phyloP scores from a whole-genome alignment of 805 yeast species.

The Kurtzmaniella cleridarum region DNA sequence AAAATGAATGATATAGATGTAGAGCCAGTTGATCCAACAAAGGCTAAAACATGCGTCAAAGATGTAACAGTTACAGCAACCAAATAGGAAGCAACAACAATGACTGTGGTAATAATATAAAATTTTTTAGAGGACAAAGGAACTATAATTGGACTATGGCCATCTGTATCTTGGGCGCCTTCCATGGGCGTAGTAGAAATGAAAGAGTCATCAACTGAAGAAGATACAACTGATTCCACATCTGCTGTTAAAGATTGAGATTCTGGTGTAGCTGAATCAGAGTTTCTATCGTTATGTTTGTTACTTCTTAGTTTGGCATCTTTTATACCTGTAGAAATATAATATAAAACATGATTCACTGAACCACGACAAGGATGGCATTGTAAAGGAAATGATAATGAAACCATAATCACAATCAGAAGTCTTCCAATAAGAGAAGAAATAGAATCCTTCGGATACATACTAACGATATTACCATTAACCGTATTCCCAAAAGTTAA shows the following conservation, averaged over 20 bases:
- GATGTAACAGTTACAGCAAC: conserved; percentile 57
- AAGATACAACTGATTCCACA: conserved; percentile 14
- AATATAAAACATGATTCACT: conserved; percentile 57
- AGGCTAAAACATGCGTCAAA: conserved; percentile 62
- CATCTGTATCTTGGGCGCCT: conserved; percentile 42
- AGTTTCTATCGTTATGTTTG: conserved; percentile 14
- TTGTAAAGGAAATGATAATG: conserved; percentile 72
- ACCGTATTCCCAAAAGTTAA: conserved; percentile 65
- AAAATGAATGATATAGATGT: conserved; percentile 72
- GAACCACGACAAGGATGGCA: conserved; percentile 80
- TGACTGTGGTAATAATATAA: conserved; percentile 40
- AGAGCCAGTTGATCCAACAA: conserved; percentile 82
- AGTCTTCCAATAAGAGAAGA: conserved; percentile 52
- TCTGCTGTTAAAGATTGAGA: conserved; percentile 25
- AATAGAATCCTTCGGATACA: conserved; percentile 52
- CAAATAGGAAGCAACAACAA: conserved; percentile 45
- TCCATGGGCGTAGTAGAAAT: conserved; percentile 42
- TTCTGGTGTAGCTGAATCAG: conserved; percentile 24
- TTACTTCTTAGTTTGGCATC: conserved; percentile 16
- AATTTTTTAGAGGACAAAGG: conserved; percentile 46
- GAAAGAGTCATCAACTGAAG: conserved; percentile 29
- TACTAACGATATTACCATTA: conserved; percentile 61
- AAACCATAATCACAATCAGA: conserved; percentile 64
- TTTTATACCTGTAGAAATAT: conserved; percentile 32
- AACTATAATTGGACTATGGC: conserved; percentile 43